phyloP scores from a whole-genome alignment of 345 rosid species.

The Laguncularia racemosa region DNA sequence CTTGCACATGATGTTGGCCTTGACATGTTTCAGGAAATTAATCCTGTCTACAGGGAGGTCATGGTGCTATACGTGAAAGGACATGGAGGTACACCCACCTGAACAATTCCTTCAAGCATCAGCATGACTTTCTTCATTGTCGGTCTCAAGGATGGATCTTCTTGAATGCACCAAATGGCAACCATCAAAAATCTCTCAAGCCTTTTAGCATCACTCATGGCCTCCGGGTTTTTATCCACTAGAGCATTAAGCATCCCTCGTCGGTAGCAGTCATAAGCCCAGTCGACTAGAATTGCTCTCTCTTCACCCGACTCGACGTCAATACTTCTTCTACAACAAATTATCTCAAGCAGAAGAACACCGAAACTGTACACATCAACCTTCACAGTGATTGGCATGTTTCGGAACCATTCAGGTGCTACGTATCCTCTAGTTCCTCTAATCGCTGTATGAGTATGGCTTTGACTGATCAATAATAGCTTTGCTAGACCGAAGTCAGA shows the following conservation, averaged over 20 bases:
- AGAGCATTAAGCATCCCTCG: conserved; percentile 18
- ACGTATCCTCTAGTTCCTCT: conserved; percentile 49
- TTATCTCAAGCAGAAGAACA: conserved; percentile 42
- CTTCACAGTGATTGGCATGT: conserved; percentile 27
- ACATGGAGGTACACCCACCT: conserved; percentile 25
- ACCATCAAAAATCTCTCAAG: conserved; percentile 30
- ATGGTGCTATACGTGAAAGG: conserved; percentile 17
- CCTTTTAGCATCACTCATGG: conserved; percentile 16
- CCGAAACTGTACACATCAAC: conserved; percentile 57
- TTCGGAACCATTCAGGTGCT: conserved; percentile 46
- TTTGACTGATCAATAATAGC: conserved; percentile 32
- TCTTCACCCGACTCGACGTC: conserved; percentile 16
- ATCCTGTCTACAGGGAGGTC: not conserved
- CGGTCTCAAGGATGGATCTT: conserved; percentile 41
- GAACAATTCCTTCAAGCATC: conserved; percentile 48
- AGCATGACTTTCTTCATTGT: conserved; percentile 43
- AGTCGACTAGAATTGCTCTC: conserved; percentile 34
- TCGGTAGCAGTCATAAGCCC: conserved; percentile 42
- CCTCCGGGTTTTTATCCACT: conserved; percentile 18
- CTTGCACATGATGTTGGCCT: too few species aligned
- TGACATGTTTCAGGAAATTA: too few species aligned
- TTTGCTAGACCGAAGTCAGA: conserved; percentile 47
- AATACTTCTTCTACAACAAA: conserved; percentile 39
- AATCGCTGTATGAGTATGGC: conserved; percentile 31
- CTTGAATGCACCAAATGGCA: conserved; percentile 56